These are phyloP conservation scores for Ustilago sp. DNA, from an alignment of 1,284 basidiomycete species.

Conservation along the genomic window DNA sequence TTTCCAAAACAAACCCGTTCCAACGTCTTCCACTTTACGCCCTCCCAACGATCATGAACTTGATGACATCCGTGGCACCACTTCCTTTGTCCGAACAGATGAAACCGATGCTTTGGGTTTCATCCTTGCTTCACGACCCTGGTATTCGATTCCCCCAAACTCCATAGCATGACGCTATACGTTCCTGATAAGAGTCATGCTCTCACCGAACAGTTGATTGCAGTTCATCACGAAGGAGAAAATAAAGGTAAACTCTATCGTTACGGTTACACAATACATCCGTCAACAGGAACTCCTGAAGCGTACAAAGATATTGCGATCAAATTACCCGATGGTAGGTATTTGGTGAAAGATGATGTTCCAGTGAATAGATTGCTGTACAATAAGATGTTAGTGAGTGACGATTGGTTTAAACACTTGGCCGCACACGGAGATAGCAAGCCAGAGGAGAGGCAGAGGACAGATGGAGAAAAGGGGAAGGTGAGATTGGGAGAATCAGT, in stretches of 20 bases:
- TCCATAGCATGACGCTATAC: background rate
- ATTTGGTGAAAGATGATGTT: constrained; percentile 1
- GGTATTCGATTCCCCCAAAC: background rate
- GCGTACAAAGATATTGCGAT: background rate
- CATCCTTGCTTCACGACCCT: background rate
- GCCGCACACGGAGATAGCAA: background rate
- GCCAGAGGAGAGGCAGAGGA: background rate
- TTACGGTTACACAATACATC: background rate
- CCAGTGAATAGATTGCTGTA: background rate
- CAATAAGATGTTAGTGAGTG: background rate
- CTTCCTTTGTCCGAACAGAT: too few species aligned
- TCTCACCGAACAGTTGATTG: background rate
- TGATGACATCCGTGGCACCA: too few species aligned
- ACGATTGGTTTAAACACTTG: background rate
- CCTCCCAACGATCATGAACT: too few species aligned
- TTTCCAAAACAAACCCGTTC: too few species aligned
- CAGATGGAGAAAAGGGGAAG: background rate
- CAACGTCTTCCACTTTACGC: too few species aligned
- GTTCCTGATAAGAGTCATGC: background rate
- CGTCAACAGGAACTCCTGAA: background rate
- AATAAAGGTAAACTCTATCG: background rate
- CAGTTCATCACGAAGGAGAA: background rate
- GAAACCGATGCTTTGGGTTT: background rate
- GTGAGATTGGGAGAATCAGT: background rate
- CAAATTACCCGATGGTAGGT: background rate